Base-by-base conservation (phyloP, 2,329 filamentous ascomycete genomes). In the Tolypocladium sp. region DNA sequence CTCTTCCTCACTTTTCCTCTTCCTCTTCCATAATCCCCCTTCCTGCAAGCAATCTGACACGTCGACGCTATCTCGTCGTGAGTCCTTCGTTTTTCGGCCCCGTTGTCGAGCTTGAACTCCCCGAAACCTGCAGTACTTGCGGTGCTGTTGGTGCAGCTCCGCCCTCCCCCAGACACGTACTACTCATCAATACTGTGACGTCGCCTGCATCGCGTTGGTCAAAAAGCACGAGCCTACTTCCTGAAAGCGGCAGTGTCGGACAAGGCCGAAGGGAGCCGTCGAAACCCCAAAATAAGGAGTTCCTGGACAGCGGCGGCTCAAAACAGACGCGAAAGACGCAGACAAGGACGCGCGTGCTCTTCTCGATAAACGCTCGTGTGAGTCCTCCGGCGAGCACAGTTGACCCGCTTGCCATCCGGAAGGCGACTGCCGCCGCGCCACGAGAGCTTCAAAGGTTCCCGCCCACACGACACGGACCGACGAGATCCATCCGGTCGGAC, bases 331-430 rank as follows among this genome's bases (percentile, higher is more conserved):
- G 20, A 10, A 7, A 3, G 17, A 22, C 25, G 20, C 30, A 22
- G 20, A 20, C 49, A 1, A 8, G 49, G 49, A 35, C 49, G 49
- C 49, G 49, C 20, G 49, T 53, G 20, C 49, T 37, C 15, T 4
- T n/a, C 6, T 59, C 55, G 42, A 58, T 52, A 54, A 33, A 44
- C 51, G 44, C 33, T 60, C 46, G 56, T 57, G 37, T 56, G 54
- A 56, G 40, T 42, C 54, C 20, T 56, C 15, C 54, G 54, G 54
- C 54, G 54, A 42, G 54, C 30, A 33, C 38, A 27, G 25, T n/a
- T 4, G 38, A 42, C 38, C 54, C 54, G 35, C 49, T n/a, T 38
- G 57, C 22, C 56, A 56, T 57, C 27, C 49, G 27, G 30, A 52
- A 52, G 27, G 9, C 27, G 49, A 52, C 27, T 52, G 30, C 49